Evolutionary conservation across 768 basidiomycete species (phyloP), one percentile per base, ranked within the genome.

Genomic region (Leccinum uliginosum): DNA sequence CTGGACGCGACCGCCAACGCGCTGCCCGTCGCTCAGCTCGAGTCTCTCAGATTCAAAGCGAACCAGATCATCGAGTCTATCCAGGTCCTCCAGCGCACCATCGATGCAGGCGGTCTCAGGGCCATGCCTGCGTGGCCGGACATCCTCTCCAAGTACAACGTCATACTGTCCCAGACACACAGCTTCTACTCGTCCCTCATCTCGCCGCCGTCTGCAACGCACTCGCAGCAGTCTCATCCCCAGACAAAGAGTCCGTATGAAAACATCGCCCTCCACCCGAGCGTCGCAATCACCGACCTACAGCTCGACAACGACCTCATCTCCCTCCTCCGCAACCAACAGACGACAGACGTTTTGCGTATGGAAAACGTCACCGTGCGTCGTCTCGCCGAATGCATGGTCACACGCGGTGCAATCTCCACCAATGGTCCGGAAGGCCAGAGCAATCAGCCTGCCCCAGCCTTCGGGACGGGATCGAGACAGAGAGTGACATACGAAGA

Each of bases 71-170:
- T 90, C 46, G 90, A 92, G 51, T 88, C 87, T 7, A 86, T 91
- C 23, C 75, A 83, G 55, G 74, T 76, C 0, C 75, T 91, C 9
- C 84, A 85, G 55, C 76, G 80, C 52, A 85, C 81, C 7, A 75
- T 91, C 62, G 85, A 89, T 53, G 76, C 74, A 7, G 80, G 80
- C 12, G 77, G 82, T 35, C 78, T 76, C 45, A 74, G 73, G 35
- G 75, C 67, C n/a, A 90, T 91, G 84, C 84, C 86, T 3, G 72
- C 87, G 8, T 93, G 91, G 91, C 91, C 91, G 3, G 91, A 93
- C 65, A 83, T 93, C 54, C 78, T 93, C 53, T 84, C 86, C 14
- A 92, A 91, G 75, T 93, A 92, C 80, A 91, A 86, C 62, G 80
- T 90, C 60, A 79, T 93, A 26, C 80, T 93, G 54, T 89, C 89